phyloP scores from a whole-genome alignment of 2,329 filamentous ascomycete species.

The Chaetomiaceae sp. region DNA sequence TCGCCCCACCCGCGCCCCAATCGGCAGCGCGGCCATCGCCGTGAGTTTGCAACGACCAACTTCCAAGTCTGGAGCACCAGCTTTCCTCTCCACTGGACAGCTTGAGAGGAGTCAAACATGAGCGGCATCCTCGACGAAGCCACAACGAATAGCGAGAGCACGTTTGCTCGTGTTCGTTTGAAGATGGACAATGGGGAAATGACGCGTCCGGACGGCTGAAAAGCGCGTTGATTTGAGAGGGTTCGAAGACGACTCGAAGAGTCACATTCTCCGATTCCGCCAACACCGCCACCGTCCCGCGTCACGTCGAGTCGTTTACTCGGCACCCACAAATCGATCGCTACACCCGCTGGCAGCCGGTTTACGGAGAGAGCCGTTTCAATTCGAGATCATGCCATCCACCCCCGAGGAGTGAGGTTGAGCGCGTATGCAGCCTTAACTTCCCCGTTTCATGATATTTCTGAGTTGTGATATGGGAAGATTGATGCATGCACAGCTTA shows the following conservation, averaged over 20 bases:
- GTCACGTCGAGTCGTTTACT: conserved; percentile 4
- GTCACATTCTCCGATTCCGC: conserved; percentile 2
- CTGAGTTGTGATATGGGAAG: conserved; percentile 16
- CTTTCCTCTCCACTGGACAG: neutral
- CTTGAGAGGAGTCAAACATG: neutral
- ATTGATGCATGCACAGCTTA: conserved; percentile 1
- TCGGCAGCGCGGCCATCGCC: neutral
- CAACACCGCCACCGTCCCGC: conserved; percentile 11
- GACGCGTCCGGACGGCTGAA: conserved; percentile 14
- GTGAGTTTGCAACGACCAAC: neutral
- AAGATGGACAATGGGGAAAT: neutral
- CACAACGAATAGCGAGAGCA: conserved; percentile 5
- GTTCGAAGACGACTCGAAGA: conserved; percentile 6
- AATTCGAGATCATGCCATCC: neutral
- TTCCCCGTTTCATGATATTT: neutral
- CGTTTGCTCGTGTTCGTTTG: conserved; percentile 7
- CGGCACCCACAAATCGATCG: conserved; percentile 1
- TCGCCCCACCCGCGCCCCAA: conserved; percentile 12
- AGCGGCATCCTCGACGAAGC: neutral
- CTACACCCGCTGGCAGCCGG: neutral
- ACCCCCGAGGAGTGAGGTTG: neutral
- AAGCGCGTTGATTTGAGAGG: conserved; percentile 9
- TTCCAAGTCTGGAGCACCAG: neutral
- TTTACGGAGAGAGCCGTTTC: neutral
- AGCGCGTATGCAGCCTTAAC: conserved; percentile 1